Conservation (phyloP, 2,329 filamentous ascomycete genomes). For the Stachybotrys echinatus region DNA sequence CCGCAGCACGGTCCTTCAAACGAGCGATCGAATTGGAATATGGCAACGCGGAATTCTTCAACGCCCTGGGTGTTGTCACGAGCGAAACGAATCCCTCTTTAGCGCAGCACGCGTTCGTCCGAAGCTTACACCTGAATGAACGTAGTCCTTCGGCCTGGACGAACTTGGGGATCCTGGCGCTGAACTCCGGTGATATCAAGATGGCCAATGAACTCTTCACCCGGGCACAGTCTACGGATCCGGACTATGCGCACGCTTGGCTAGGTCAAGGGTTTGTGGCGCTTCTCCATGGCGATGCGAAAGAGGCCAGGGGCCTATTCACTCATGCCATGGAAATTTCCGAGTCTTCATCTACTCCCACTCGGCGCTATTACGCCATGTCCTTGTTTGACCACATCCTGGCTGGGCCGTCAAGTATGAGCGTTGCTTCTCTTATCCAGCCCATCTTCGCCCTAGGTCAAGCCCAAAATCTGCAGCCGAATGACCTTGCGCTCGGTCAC, state of each 20-base stretch:
- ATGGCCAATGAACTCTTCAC: conserved; percentile 90
- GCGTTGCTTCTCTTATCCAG: conserved; percentile 65
- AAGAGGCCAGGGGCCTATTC: conserved; percentile 79
- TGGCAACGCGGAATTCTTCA: conserved; percentile 95
- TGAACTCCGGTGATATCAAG: conserved; percentile 76
- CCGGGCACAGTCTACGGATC: conserved; percentile 86
- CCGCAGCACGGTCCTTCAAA: conserved; percentile 88
- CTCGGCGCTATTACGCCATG: conserved; percentile 72
- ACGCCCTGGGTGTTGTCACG: conserved; percentile 86
- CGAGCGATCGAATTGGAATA: conserved; percentile 91
- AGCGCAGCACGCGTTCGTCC: conserved; percentile 86
- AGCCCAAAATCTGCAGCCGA: conserved; percentile 64
- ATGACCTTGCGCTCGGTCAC: conserved; percentile 69
- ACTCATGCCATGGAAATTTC: conserved; percentile 93
- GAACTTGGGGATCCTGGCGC: conserved; percentile 81
- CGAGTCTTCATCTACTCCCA: conserved; percentile 66
- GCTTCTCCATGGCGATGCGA: conserved; percentile 64
- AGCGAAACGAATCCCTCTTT: conserved; percentile 80
- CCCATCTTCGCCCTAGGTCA: conserved; percentile 87
- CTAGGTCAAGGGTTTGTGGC: conserved; percentile 87
- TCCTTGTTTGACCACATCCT: conserved; percentile 80
- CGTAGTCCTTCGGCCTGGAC: conserved; percentile 81
- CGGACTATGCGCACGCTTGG: conserved; percentile 91
- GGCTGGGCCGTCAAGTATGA: conserved; percentile 43
- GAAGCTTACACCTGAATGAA: conserved; percentile 90